These are phyloP conservation scores for Bipolaris victoriae DNA, from an alignment of 2,329 filamentous ascomycete species.

Conservation along the genomic window DNA sequence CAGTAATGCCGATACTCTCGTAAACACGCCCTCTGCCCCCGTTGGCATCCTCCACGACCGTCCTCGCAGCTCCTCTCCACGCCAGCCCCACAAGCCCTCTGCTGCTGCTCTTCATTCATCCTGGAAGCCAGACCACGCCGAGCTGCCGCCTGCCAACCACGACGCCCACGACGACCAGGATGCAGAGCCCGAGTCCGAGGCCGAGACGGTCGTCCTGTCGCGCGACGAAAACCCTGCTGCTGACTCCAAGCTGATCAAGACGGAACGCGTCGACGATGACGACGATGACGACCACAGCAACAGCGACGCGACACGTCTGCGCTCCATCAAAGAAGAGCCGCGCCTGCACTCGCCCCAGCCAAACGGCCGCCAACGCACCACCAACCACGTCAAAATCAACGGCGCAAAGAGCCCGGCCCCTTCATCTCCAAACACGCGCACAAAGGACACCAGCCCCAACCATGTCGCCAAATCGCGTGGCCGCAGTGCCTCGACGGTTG, in stretches of 20 bases:
- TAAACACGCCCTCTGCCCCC: conserved; percentile 37
- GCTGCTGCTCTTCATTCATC: background rate
- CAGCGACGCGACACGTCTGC: conserved; percentile 30
- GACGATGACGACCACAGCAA: conserved; percentile 31
- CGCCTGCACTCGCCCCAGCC: conserved; percentile 30
- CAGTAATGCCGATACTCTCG: conserved; percentile 47
- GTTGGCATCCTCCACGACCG: conserved; percentile 18
- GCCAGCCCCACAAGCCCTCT: conserved; percentile 18
- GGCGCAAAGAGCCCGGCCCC: conserved; percentile 42
- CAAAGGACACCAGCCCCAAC: conserved; percentile 44
- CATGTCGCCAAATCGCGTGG: conserved; percentile 38
- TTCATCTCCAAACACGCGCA: conserved; percentile 46
- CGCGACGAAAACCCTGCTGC: conserved; percentile 50
- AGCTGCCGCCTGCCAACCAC: background rate
- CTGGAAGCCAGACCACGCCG: conserved; percentile 1
- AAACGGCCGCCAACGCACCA: conserved; percentile 36
- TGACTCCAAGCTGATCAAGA: conserved; percentile 50
- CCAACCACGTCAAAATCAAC: conserved; percentile 36
- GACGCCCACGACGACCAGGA: conserved; percentile 42
- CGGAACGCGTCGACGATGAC: conserved; percentile 47
- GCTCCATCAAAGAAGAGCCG: conserved; percentile 38
- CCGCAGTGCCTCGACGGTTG: conserved; percentile 47
- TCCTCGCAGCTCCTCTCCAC: conserved; percentile 21
- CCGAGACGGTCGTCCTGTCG: conserved; percentile 56
- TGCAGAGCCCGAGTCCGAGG: conserved; percentile 55